phyloP scores from a whole-genome alignment of 108 stramenopile species.

The Nitzschia sp. region DNA sequence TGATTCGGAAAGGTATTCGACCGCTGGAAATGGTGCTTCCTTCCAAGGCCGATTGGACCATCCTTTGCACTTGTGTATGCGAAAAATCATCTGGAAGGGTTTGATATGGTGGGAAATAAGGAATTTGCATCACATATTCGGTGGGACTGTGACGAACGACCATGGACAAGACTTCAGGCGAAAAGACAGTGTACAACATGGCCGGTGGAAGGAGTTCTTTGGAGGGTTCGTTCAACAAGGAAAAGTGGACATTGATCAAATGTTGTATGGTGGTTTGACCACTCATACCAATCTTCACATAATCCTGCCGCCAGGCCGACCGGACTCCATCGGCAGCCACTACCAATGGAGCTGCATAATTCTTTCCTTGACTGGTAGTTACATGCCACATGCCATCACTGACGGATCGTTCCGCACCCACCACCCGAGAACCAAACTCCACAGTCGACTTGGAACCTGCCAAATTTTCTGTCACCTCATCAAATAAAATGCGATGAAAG shows the following conservation, averaged over 20 bases:
- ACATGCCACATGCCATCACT: constrained; percentile 33
- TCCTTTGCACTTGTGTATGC: constrained; percentile 35
- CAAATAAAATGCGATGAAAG: constrained; percentile 49
- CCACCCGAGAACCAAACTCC: constrained; percentile 16
- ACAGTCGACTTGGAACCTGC: constrained; percentile 1
- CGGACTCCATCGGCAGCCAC: constrained; percentile 88
- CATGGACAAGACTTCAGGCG: constrained; percentile 79
- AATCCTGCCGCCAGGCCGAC: constrained; percentile 52
- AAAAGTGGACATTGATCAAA: constrained; percentile 89
- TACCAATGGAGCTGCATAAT: constrained; percentile 32
- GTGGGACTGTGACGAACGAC: constrained; percentile 87
- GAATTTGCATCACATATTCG: constrained; percentile 93
- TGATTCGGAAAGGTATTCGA: constrained; percentile 46
- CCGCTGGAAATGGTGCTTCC: neutral
- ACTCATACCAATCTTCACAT: constrained; percentile 43
- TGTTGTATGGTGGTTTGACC: constrained; percentile 68
- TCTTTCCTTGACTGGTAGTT: constrained; percentile 29
- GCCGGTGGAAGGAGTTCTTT: constrained; percentile 44
- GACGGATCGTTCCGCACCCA: neutral
- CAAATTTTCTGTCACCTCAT: constrained; percentile 18
- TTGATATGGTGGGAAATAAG: constrained; percentile 93
- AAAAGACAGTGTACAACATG: constrained; percentile 94
- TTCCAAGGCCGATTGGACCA: constrained; percentile 63
- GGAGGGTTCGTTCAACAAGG: neutral
- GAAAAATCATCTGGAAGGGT: constrained; percentile 61